Base-by-base conservation (phyloP, 257 asterid genomes). In the Fraxinus pennsylvanica region DNA sequence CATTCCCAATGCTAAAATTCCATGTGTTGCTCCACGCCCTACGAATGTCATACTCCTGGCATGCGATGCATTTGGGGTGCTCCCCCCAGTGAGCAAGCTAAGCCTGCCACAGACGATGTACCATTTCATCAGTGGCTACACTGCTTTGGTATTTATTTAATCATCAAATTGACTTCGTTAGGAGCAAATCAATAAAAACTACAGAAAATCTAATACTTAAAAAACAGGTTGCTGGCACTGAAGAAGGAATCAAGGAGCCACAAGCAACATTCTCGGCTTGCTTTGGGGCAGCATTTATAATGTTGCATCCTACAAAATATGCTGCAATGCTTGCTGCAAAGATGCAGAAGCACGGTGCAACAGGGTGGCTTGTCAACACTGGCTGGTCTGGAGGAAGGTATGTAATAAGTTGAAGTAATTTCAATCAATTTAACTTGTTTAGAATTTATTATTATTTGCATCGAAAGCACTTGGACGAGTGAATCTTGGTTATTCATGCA, bases 381-480 rank as follows among this genome's bases (percentile, higher is more conserved):
- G 99, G 99, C 68, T 96, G 98, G 99, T 96, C 98, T 0, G 98
- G 97, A 50, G 99, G 99, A 86, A 92, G 99, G 95, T 94, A 88
- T 39, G 38, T 9, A 50, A 41, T 0, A 3, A 36, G 12, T 6
- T 3, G 57, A 21, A 21, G 25, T 61, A 76, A 19, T 73, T 3
- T 36, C 35, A 4, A 66, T 68, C 35, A 52, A 10, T 59, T 52
- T 72, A 47, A 57, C 5, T 0, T 29, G 32, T 30, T 32, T 15
- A 29, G 6, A 22, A 66, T 14, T 10, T 45, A 14, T 54, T 71
- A 74, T 17, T 7, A 12, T 57, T 59, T 0, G 6, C 5, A 36
- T 35, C 27, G 41, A 32, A 61, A 41, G 27, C 5, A 38, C 43
- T 8, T 38, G 5, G 5, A 8, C 45, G 1, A 8, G 13, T 39